Evolutionary conservation across 306 rosid species (phyloP).

Genomic region (Medicago lupulina): DNA sequence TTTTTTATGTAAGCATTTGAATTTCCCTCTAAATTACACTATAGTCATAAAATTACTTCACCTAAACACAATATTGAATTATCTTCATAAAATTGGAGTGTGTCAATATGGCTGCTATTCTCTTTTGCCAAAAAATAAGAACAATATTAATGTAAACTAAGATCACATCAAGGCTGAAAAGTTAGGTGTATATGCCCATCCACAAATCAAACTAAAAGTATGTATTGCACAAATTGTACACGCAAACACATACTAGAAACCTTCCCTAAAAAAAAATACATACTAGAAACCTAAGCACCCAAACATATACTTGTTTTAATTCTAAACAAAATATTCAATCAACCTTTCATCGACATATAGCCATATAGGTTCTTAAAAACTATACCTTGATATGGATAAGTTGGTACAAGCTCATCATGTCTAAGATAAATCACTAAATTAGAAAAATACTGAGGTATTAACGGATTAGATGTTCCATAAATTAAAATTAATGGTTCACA

Average conservation of each 20-base stretch:
- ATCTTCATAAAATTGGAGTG: too few relatives aligned
- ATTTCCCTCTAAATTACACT: too few relatives aligned
- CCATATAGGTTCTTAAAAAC: neutral
- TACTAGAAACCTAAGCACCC: neutral
- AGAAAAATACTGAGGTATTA: neutral
- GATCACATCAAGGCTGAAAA: neutral
- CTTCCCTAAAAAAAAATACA: too few relatives aligned
- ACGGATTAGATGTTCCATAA: too few relatives aligned
- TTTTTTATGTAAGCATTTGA: too few relatives aligned
- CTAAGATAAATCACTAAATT: neutral
- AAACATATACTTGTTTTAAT: neutral
- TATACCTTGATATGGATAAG: neutral
- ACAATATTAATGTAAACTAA: neutral
- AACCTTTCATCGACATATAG: neutral
- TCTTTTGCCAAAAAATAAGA: too few relatives aligned
- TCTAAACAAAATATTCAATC: neutral
- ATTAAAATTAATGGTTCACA: too few relatives aligned
- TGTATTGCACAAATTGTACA: neutral
- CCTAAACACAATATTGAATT: too few relatives aligned
- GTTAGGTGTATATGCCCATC: constrained; percentile 4
- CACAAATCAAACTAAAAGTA: neutral
- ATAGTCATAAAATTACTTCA: too few relatives aligned
- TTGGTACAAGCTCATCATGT: neutral
- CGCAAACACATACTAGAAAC: neutral
- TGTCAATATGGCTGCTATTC: too few relatives aligned